Percentiles rank a stretch among this genome's conserved stretches.
phyloP scores from a whole-genome alignment of 768 basidiomycete genomes.

The Leccinum uliginosum region DNA sequence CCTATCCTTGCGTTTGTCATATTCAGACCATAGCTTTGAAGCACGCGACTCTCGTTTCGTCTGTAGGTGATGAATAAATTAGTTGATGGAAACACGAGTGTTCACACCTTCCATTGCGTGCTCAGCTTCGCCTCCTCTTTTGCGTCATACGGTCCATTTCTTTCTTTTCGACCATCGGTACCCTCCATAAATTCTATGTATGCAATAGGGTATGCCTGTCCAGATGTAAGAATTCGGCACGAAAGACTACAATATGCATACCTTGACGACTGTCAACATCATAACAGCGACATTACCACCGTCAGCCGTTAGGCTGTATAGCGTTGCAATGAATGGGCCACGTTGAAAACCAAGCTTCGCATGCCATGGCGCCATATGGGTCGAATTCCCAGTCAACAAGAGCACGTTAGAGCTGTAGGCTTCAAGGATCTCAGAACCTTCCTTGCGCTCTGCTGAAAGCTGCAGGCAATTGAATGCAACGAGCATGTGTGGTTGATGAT shows the following conservation, averaged over 20 bases:
- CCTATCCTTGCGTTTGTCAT: slow-evolving; percentile 50
- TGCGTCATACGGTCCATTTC: slow-evolving; percentile 63
- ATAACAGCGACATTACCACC: slow-evolving; percentile 76
- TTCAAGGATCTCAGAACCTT: slow-evolving; percentile 79
- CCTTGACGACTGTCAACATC: slow-evolving; percentile 71
- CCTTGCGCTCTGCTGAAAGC: slow-evolving; percentile 68
- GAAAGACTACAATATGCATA: slow-evolving; percentile 20
- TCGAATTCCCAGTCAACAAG: slow-evolving; percentile 76
- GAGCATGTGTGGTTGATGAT: neutral
- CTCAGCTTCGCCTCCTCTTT: slow-evolving; percentile 60
- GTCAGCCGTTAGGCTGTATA: slow-evolving; percentile 74
- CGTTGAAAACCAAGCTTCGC: slow-evolving; percentile 76
- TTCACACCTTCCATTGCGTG: slow-evolving; percentile 68
- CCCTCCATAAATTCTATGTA: slow-evolving; percentile 67
- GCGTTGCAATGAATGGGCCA: slow-evolving; percentile 64
- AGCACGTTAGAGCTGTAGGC: slow-evolving; percentile 68
- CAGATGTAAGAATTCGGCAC: neutral
- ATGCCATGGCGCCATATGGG: slow-evolving; percentile 85
- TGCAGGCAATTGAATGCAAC: slow-evolving; percentile 24
- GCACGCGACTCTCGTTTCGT: slow-evolving; percentile 54
- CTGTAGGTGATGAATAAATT: slow-evolving; percentile 33
- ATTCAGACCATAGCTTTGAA: slow-evolving; percentile 50
- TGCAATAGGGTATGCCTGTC: slow-evolving; percentile 67
- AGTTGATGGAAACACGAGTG: neutral
- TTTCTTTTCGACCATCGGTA: slow-evolving; percentile 43